phyloP scores from a whole-genome alignment of 352 stramenopile species.

The Pythium biforme region DNA sequence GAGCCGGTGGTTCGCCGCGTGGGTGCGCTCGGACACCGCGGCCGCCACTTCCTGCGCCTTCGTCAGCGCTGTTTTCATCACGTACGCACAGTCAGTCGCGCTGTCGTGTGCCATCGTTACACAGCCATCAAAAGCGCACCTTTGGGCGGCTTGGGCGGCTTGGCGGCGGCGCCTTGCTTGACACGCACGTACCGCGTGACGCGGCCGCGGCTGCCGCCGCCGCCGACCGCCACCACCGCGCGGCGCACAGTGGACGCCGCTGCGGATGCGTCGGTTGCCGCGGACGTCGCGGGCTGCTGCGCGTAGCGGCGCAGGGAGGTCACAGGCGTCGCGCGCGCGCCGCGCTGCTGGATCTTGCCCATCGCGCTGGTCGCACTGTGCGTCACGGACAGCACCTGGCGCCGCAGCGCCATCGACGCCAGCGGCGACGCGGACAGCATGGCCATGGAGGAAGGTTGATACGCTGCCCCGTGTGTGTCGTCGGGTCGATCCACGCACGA shows the following conservation, averaged over 20 bases:
- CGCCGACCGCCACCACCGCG: not conserved
- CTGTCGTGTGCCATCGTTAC: too few relatives aligned
- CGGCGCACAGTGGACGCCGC: not conserved
- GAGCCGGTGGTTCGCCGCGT: slow-evolving; percentile 34
- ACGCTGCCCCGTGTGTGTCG: too few relatives aligned
- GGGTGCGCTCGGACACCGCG: slow-evolving; percentile 33
- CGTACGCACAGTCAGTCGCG: not conserved
- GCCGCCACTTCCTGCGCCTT: slow-evolving; percentile 25
- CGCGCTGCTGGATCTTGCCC: slow-evolving; percentile 24
- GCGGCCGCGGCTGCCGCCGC: slow-evolving; percentile 11
- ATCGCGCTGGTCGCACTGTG: slow-evolving; percentile 14
- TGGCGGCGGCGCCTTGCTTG: slow-evolving; percentile 5
- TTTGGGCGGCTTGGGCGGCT: slow-evolving; percentile 4
- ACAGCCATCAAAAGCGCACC: too few relatives aligned
- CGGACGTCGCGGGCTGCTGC: slow-evolving; percentile 22
- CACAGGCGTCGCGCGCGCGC: slow-evolving; percentile 23
- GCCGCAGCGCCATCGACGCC: not conserved
- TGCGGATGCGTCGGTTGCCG: not conserved
- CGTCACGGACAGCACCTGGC: not conserved
- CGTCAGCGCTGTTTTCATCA: slow-evolving; percentile 7
- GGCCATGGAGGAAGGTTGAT: too few relatives aligned
- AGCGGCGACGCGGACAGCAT: slow-evolving; percentile 12
- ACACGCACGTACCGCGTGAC: slow-evolving; percentile 18
- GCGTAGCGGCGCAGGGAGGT: slow-evolving; percentile 25
- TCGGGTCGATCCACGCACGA: too few relatives aligned